Evolutionary conservation across 2,329 filamentous ascomycete species (phyloP).

Genomic region (Colletotrichum echinochloae): DNA sequence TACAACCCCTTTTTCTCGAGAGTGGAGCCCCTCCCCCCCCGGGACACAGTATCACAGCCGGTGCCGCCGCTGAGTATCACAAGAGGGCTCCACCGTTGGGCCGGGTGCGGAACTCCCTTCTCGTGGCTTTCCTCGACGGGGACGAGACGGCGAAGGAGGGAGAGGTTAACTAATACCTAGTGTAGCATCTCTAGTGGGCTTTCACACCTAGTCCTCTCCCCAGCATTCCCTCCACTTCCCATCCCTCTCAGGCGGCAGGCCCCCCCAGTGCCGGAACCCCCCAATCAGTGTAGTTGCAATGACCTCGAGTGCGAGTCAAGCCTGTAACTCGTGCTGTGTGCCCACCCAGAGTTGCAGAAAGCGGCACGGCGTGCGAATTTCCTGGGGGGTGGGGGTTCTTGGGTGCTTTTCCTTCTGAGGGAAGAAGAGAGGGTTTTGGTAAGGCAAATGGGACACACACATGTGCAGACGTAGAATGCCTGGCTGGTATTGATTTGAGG

Average conservation of each 20-base stretch:
- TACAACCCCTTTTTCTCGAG: not conserved
- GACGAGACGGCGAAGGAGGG: too few species aligned
- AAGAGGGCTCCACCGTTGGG: conserved; percentile 22
- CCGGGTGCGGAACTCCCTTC: conserved; percentile 13
- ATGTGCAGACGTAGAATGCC: conserved; percentile 4
- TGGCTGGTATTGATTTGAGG: conserved; percentile 10
- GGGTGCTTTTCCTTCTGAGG: not conserved
- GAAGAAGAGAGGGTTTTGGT: conserved; percentile 13
- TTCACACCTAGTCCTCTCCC: not conserved
- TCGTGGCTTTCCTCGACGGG: not conserved
- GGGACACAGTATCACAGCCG: not conserved
- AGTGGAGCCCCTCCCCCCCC: not conserved
- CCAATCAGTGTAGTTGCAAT: conserved; percentile 28
- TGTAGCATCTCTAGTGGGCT: not conserved
- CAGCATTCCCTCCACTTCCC: conserved; percentile 14
- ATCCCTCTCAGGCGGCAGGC: conserved; percentile 20
- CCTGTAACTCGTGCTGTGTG: conserved; percentile 26
- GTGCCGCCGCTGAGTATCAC: conserved; percentile 18
- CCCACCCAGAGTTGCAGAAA: conserved; percentile 16
- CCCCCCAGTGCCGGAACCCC: conserved; percentile 3
- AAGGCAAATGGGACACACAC: conserved; percentile 13
- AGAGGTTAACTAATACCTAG: not conserved
- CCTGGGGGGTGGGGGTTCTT: too few species aligned
- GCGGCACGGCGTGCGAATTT: conserved; percentile 5
- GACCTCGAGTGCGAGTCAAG: conserved; percentile 8